Evolutionary conservation across 257 asterid species (phyloP), one percentile per base, ranked within the genome.

Genomic region (Leonotis leonurus): DNA sequence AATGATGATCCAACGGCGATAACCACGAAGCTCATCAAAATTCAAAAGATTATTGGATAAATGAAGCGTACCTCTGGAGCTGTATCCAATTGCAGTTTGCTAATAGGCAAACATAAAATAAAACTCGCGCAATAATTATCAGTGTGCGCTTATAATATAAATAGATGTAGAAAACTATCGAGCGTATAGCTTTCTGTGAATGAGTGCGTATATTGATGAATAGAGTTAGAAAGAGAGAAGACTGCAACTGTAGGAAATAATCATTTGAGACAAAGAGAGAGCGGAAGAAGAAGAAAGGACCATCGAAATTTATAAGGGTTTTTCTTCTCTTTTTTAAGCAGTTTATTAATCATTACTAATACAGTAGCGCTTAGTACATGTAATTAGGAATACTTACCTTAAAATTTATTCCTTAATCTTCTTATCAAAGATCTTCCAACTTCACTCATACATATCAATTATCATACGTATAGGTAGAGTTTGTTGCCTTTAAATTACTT

Each of bases 61-160:
- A 63, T 43, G 35, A 70, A 57, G 69, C 78, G 75, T 76, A 80
- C 84, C 73, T 57, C 69, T 56, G 80, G 76, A 82, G 83, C 68
- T 71, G 79, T 48, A 60, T 53, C 52, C 56, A 74, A 78, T 77
- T 77, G 72, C 82, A 68, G 80, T 65, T 72, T 54, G 69, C 45
- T 24, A 41, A 82, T 52, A 37, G 67, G 45, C 63, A 56, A 40
- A 67, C 10, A 13, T 18, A 8, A 76, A 62, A 72, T 67, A 58
- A 78, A 66, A 61, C 75, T 72, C 77, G 62, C 70, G 68, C 39
- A 52, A 70, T 55, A 14, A 67, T 63, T 62, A 60, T 58, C 40
- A 29, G 39, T 40, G 20, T 43, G 56, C 50, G 10, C 35, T 50
- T 35, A 43, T 4, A 56, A 56, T 56, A 3, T 52, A 33, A 3